phyloP scores from a whole-genome alignment of 2,329 filamentous ascomycete genomes.

The Trichophyton simii region DNA sequence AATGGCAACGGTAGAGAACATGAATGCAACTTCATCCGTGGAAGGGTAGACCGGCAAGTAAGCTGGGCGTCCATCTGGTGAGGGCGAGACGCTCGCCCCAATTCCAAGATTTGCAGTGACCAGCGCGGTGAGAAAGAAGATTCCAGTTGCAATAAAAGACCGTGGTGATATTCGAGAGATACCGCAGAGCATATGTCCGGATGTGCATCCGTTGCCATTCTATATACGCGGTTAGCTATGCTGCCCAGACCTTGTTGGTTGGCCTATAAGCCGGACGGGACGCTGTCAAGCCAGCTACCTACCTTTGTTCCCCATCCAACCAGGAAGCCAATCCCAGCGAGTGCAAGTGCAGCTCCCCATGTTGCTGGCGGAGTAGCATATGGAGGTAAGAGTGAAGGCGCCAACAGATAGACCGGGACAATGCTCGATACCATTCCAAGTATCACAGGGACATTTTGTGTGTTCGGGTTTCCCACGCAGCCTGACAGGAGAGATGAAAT shows the following conservation, averaged over 20 bases:
- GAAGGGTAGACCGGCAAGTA: conserved; percentile 37
- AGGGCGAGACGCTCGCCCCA: conserved; percentile 28
- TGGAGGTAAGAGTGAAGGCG: conserved; percentile 34
- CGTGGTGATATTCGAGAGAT: conserved; percentile 38
- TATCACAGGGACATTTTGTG: conserved; percentile 35
- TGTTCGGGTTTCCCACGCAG: conserved; percentile 29
- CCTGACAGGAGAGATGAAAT: conserved; percentile 37
- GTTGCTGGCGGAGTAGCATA: conserved; percentile 30
- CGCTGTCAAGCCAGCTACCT: conserved; percentile 21
- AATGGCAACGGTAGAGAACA: conserved; percentile 22
- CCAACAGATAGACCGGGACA: conserved; percentile 28
- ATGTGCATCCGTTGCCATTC: conserved; percentile 41
- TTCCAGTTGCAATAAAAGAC: conserved; percentile 36
- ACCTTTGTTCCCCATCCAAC: conserved; percentile 44
- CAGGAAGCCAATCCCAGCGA: conserved; percentile 32
- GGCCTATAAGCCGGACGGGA: not conserved
- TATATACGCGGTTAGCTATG: conserved; percentile 13
- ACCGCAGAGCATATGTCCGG: conserved; percentile 45
- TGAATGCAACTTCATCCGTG: conserved; percentile 22
- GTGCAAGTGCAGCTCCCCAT: conserved; percentile 26
- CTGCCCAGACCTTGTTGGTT: not conserved
- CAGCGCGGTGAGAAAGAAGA: conserved; percentile 35
- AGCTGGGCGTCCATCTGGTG: conserved; percentile 30
- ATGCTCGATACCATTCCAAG: conserved; percentile 36
- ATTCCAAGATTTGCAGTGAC: conserved; percentile 29